Evolutionary conservation across 73 alveolate species (phyloP).

Genomic region (Halteria grandinella): DNA sequence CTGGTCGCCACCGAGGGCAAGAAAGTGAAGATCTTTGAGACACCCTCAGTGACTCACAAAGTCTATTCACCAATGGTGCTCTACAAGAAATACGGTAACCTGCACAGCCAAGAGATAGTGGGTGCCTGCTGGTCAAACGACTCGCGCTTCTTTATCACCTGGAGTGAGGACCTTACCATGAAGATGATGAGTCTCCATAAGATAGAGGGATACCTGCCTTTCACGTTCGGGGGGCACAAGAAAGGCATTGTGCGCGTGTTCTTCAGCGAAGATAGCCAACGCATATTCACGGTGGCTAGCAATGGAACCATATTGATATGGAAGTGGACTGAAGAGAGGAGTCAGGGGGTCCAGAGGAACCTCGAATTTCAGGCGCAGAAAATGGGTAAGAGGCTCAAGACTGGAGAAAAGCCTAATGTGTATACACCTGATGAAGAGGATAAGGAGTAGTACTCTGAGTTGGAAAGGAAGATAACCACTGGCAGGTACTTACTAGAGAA

Average conservation of each 20-base stretch:
- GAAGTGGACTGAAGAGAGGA: slow-evolving; percentile 89
- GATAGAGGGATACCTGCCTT: slow-evolving; percentile 82
- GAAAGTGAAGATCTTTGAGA: slow-evolving; percentile 80
- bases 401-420: slow-evolving; percentile 56
- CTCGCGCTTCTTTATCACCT: slow-evolving; percentile 87
- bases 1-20: slow-evolving; percentile 73
- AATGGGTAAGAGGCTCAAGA: slow-evolving; percentile 65
- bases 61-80: slow-evolving; percentile 83
- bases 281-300: slow-evolving; percentile 81
- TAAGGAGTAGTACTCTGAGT: slow-evolving; percentile 65
- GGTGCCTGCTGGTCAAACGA: slow-evolving; percentile 93
- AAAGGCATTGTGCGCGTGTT: slow-evolving; percentile 84
- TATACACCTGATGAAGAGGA: slow-evolving; percentile 51
- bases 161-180: slow-evolving; percentile 90
- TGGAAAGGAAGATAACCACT: slow-evolving; percentile 73
- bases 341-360: slow-evolving; percentile 76
- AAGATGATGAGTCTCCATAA: slow-evolving; percentile 87
- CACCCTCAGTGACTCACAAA: slow-evolving; percentile 75
- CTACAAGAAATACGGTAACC: slow-evolving; percentile 78
- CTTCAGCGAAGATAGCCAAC: slow-evolving; percentile 77
- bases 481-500: slow-evolving; percentile 92
- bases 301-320: slow-evolving; percentile 93
- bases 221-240: slow-evolving; percentile 92
- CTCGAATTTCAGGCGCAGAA: slow-evolving; percentile 73
- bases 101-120: slow-evolving; percentile 88